These are phyloP conservation scores for Chloromonas sp. DNA, from an alignment of 163 green algal genomes.

Conservation along the genomic window DNA sequence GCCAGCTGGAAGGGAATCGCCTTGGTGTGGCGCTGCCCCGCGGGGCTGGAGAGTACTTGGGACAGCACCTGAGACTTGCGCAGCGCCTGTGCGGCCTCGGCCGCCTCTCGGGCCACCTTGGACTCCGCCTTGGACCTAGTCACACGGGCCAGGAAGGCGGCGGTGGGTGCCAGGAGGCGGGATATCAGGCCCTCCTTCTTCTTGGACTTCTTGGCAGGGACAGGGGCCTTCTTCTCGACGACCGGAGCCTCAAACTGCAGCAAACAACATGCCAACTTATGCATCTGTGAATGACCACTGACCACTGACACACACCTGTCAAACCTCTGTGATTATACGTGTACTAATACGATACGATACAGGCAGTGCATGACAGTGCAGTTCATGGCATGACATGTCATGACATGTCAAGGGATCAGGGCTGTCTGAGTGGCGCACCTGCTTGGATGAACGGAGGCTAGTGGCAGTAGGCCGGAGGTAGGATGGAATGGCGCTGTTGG, in stretches of 20 bases:
- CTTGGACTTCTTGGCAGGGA: background rate
- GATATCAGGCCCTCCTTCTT: background rate
- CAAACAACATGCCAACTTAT: no score
- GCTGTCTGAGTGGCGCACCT: background rate
- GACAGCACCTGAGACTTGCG: slow-evolving; percentile 11
- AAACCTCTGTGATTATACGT: no score
- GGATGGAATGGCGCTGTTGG: background rate
- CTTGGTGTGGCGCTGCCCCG: slow-evolving; percentile 29
- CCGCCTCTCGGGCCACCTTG: background rate
- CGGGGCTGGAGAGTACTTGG: slow-evolving; percentile 8
- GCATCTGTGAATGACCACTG: no score
- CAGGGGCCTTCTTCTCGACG: no score
- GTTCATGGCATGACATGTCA: no score
- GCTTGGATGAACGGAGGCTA: background rate
- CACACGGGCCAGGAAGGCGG: slow-evolving; percentile 33
- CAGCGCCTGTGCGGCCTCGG: slow-evolving; percentile 9
- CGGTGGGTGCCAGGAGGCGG: slow-evolving; percentile 32
- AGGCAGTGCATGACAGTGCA: no score
- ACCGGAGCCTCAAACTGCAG: no score
- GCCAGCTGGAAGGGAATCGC: slow-evolving; percentile 17
- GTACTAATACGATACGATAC: no score
- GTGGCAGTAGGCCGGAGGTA: background rate
- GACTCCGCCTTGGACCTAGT: slow-evolving; percentile 3
- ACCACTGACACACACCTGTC: no score
- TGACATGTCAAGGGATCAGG: no score